Evolutionary conservation across 139 green algal species (phyloP).

Genomic region (Chlorella sorokiniana): DNA sequence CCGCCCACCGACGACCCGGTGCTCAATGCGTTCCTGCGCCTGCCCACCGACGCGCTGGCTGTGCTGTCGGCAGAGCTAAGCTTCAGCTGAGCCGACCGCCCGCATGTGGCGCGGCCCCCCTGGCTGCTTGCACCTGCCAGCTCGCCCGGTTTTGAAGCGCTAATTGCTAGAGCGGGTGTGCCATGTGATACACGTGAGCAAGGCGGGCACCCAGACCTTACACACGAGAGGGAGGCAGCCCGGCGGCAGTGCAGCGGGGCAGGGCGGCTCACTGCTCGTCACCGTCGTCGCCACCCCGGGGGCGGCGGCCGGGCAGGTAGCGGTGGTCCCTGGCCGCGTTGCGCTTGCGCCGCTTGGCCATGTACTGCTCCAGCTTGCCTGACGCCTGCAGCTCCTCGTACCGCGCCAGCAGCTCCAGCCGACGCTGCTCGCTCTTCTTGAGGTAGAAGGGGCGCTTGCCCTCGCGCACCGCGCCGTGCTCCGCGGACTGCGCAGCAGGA

Average conservation of each 20-base stretch:
- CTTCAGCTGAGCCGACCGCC: constrained; percentile 37
- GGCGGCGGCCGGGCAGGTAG: constrained; percentile 58
- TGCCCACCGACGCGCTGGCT: constrained; percentile 80
- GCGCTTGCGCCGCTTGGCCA: constrained; percentile 85
- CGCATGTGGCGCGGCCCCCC: too few species aligned
- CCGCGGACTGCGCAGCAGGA: constrained; percentile 50
- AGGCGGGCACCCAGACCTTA: not conserved
- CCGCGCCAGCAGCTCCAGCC: constrained; percentile 71
- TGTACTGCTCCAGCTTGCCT: constrained; percentile 79
- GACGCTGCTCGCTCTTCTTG: constrained; percentile 68
- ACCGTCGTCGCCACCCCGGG: not conserved
- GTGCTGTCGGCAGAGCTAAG: constrained; percentile 43
- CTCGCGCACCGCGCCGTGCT: constrained; percentile 57
- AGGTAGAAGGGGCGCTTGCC: constrained; percentile 83
- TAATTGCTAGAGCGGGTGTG: too few species aligned
- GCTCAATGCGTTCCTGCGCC: constrained; percentile 79
- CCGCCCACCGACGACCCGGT: constrained; percentile 62
- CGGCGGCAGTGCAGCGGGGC: not conserved
- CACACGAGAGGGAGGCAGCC: not conserved
- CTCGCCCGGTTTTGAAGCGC: too few species aligned
- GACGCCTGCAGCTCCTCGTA: constrained; percentile 80
- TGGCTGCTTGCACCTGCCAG: too few species aligned
- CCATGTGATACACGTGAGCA: too few species aligned
- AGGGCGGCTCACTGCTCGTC: not conserved
- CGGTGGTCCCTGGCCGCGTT: constrained; percentile 91